Evolutionary conservation across 1,284 basidiomycete genomes (phyloP).

Genomic region (Austropuccinia psidii): DNA sequence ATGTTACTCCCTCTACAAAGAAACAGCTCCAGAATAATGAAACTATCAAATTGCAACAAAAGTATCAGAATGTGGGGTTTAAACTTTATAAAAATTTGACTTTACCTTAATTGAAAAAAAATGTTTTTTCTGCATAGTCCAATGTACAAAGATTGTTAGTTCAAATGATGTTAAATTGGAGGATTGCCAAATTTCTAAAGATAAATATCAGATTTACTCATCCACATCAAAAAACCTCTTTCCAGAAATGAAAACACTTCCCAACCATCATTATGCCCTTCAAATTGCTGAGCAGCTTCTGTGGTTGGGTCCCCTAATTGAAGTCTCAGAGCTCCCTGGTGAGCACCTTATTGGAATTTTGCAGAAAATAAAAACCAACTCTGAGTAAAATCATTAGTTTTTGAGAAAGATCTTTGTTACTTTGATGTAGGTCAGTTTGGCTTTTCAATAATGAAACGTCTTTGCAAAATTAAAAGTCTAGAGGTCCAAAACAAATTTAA

Average conservation of each 20-base stretch:
- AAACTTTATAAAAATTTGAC: too few relatives aligned
- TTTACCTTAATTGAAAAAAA: too few relatives aligned
- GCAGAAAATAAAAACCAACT: conserved; percentile 37
- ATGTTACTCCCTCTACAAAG: too few relatives aligned
- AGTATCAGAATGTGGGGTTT: too few relatives aligned
- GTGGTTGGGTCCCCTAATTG: conserved; percentile 38
- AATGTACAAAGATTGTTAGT: conserved; percentile 35
- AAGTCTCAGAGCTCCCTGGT: conserved; percentile 36
- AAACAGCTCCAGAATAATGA: too few relatives aligned
- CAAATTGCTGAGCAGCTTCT: conserved; percentile 35
- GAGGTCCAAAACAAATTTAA: too few relatives aligned
- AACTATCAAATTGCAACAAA: too few relatives aligned
- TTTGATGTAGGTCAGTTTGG: background rate
- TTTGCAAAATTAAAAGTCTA: conserved; percentile 1
- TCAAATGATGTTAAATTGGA: conserved; percentile 17
- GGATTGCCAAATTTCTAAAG: background rate
- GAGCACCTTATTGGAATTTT: conserved; percentile 35
- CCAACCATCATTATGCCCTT: conserved; percentile 38
- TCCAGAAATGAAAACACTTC: conserved; percentile 4
- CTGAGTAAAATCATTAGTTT: too few relatives aligned
- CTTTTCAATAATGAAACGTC: background rate
- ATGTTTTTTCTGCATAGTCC: too few relatives aligned
- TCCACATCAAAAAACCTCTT: conserved; percentile 5
- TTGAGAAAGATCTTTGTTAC: too few relatives aligned
- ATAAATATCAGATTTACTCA: conserved; percentile 20